A percentile compares a stretch with the other conserved stretches of the same genome.
Conservation (phyloP, 768 basidiomycete genomes). For the Mycena vulgaris region DNA sequence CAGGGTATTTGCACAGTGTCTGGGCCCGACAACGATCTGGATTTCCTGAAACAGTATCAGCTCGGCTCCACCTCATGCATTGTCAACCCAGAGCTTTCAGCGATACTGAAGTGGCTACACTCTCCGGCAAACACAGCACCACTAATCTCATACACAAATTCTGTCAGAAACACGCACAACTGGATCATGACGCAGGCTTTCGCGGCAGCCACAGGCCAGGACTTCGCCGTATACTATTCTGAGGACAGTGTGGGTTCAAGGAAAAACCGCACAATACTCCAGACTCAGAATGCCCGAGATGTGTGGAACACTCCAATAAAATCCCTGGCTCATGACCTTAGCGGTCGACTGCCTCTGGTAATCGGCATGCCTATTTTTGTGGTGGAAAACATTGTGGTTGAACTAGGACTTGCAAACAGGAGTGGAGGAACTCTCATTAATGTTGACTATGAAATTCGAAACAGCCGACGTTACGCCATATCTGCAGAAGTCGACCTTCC, state of each 20-base stretch:
- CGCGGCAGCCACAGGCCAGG: no score
- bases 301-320: slow-evolving; percentile 37
- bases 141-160: no score
- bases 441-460: slow-evolving; percentile 17
- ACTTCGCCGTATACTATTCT: no score
- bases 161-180: no score
- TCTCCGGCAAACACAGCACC: no score
- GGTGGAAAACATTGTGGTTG: slow-evolving; percentile 36
- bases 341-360: slow-evolving; percentile 31
- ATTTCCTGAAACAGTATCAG: no score
- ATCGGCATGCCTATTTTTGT: slow-evolving; percentile 39
- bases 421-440: slow-evolving; percentile 27
- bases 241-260: slow-evolving; percentile 2
- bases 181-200: no score
- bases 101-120: no score
- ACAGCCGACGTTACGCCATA: slow-evolving; percentile 32
- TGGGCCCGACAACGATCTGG: no score
- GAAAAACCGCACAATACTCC: background rate
- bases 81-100: no score
- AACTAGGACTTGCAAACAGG: slow-evolving; percentile 37
- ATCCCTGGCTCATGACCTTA: slow-evolving; percentile 27
- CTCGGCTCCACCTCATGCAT: no score
- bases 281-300: slow-evolving; percentile 20
- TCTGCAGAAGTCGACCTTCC: slow-evolving; percentile 33
- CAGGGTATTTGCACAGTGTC: no score